Conservation (phyloP, 2,329 filamentous ascomycete species). For the Fusarium brachygibbosum region DNA sequence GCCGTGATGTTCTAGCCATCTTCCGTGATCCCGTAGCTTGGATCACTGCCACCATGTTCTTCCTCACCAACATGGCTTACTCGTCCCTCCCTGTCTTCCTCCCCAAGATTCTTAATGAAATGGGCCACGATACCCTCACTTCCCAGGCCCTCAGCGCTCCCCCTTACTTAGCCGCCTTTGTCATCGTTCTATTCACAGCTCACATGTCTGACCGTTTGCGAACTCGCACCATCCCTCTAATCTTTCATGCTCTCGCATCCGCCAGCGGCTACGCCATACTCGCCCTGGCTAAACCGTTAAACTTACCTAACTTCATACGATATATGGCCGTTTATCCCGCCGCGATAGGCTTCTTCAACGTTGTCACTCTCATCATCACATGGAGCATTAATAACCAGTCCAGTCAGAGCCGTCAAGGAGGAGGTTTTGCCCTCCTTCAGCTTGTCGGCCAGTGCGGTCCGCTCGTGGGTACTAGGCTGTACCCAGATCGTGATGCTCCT, state of each 20-base stretch:
- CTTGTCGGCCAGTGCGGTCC: conserved; percentile 85
- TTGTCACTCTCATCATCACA: conserved; percentile 85
- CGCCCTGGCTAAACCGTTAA: conserved; percentile 66
- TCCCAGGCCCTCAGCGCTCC: conserved; percentile 86
- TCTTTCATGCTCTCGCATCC: conserved; percentile 77
- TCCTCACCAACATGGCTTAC: conserved; percentile 89
- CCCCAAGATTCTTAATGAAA: conserved; percentile 80
- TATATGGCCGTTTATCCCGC: conserved; percentile 86
- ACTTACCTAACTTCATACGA: conserved; percentile 64
- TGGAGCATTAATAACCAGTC: conserved; percentile 92
- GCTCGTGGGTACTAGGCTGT: conserved; percentile 75
- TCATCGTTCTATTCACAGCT: conserved; percentile 78
- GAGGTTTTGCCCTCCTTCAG: conserved; percentile 85
- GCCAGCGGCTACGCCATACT: conserved; percentile 71
- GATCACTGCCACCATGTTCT: conserved; percentile 85
- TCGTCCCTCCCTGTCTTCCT: conserved; percentile 89
- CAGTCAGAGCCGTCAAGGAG: conserved; percentile 76
- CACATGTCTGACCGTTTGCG: conserved; percentile 76
- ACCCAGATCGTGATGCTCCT: conserved; percentile 70
- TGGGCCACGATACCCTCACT: conserved; percentile 77
- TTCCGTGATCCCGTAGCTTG: conserved; percentile 62
- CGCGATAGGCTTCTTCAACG: conserved; percentile 83
- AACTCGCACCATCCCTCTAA: conserved; percentile 74
- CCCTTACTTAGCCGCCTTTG: conserved; percentile 83
- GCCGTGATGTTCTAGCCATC: conserved; percentile 67